A percentile compares a stretch with the other conserved stretches of the same genome.
These are phyloP conservation scores for Castanopsis chinensis DNA, from an alignment of 306 rosid species.

Conservation along the genomic window DNA sequence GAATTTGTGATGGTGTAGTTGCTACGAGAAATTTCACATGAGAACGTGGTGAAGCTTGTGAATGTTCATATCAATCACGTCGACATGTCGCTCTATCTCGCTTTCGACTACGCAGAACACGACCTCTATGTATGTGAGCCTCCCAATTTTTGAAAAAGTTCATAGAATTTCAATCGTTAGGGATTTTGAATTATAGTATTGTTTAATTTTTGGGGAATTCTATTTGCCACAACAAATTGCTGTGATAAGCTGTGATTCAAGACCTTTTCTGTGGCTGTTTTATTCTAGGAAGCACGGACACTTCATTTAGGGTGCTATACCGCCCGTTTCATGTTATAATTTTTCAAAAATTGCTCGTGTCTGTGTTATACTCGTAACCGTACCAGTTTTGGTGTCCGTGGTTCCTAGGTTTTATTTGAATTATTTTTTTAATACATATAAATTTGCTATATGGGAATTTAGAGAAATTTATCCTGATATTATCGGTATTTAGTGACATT, in stretches of 20 bases:
- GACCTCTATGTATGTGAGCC: slow-evolving; percentile 82
- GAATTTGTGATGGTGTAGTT: slow-evolving; percentile 47
- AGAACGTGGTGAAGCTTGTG: slow-evolving; percentile 91
- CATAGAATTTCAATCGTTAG: not conserved
- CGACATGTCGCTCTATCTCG: slow-evolving; percentile 94
- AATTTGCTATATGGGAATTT: no score
- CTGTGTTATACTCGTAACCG: no score
- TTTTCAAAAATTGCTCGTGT: no score
- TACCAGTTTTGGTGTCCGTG: no score
- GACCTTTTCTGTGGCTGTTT: not conserved
- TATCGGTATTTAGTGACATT: no score
- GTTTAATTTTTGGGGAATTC: not conserved
- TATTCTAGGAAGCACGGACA: not conserved
- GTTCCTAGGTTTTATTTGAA: no score
- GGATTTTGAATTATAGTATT: not conserved
- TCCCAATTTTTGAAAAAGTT: not conserved
- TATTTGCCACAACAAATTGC: not conserved
- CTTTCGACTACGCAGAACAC: slow-evolving; percentile 94
- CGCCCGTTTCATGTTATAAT: no score
- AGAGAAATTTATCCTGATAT: no score
- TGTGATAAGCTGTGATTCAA: not conserved
- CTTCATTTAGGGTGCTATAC: no score
- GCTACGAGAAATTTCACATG: slow-evolving; percentile 88
- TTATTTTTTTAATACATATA: no score
- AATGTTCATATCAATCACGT: slow-evolving; percentile 92